A percentile compares a stretch with the other conserved stretches of the same genome.
phyloP scores from a whole-genome alignment of 1,284 basidiomycete species.

The Irpex sp. region DNA sequence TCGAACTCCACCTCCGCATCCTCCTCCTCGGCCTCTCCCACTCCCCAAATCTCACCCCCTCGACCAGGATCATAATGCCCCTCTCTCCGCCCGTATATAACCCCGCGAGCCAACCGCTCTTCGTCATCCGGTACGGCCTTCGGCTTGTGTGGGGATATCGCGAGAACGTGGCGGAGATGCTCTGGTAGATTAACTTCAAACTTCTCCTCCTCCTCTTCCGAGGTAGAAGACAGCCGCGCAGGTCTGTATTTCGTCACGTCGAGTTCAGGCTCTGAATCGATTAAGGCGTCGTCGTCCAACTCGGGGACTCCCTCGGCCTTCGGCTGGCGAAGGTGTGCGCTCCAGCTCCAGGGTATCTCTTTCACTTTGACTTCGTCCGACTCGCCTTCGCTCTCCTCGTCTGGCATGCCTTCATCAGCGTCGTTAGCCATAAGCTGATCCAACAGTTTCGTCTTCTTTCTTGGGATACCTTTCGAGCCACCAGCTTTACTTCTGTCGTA shows the following conservation, averaged over 20 bases:
- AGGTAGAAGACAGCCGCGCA: not conserved
- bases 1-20: conserved; percentile 30
- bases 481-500: conserved; percentile 39
- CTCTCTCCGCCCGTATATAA: conserved; percentile 56
- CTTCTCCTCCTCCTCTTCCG: conserved; percentile 22
- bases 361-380: conserved; percentile 27
- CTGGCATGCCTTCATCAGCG: conserved; percentile 28
- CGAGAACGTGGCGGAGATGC: conserved; percentile 57
- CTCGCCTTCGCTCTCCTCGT: conserved; percentile 31
- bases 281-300: not conserved
- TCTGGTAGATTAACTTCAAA: conserved; percentile 64
- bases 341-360: conserved; percentile 27
- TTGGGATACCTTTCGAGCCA: conserved; percentile 20
- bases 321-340: not conserved
- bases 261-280: conserved; percentile 27
- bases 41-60: conserved; percentile 74
- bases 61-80: conserved; percentile 54
- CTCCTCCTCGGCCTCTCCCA: conserved; percentile 52
- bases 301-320: not conserved
- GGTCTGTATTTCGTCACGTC: conserved; percentile 16
- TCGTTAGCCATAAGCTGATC: conserved; percentile 26
- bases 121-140: conserved; percentile 39
- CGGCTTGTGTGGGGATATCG: conserved; percentile 41
- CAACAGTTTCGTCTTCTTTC: conserved; percentile 39
- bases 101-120: conserved; percentile 50